phyloP scores from a whole-genome alignment of 1,284 basidiomycete species.

The Apiotrichum porosum region DNA sequence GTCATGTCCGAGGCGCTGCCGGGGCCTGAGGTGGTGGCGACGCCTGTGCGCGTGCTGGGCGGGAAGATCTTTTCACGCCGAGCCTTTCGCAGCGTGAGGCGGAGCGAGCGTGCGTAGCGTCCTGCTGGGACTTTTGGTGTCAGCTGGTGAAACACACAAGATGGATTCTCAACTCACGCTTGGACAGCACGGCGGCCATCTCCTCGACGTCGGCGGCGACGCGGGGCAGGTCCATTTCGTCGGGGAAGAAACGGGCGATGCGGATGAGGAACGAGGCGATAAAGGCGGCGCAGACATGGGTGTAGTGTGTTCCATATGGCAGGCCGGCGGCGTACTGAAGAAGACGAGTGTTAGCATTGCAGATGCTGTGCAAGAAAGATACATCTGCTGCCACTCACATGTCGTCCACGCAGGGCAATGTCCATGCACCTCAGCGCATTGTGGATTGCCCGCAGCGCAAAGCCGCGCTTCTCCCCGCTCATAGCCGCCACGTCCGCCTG shows the following conservation, averaged over 20 bases:
- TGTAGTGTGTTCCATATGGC: slow-evolving; percentile 58
- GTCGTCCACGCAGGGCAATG: slow-evolving; percentile 14
- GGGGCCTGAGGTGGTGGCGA: slow-evolving; percentile 11
- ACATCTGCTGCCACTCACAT: slow-evolving; percentile 1
- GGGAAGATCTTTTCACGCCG: slow-evolving; percentile 56
- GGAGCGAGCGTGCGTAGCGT: slow-evolving; percentile 74
- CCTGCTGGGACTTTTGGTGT: slow-evolving; percentile 64
- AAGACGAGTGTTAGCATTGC: slow-evolving; percentile 59
- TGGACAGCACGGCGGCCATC: slow-evolving; percentile 62
- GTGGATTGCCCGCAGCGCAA: slow-evolving; percentile 25
- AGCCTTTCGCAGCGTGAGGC: slow-evolving; percentile 72
- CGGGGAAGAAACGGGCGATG: slow-evolving; percentile 72
- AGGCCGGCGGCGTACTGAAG: slow-evolving; percentile 72
- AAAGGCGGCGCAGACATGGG: slow-evolving; percentile 79
- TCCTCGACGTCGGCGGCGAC: slow-evolving; percentile 68
- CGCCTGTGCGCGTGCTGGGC: not conserved
- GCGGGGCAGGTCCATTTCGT: slow-evolving; percentile 66
- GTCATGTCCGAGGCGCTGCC: not conserved
- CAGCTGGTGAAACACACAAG: slow-evolving; percentile 1
- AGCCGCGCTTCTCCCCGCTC: slow-evolving; percentile 20
- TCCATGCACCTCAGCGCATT: slow-evolving; percentile 25
- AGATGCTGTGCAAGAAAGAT: too few relatives aligned
- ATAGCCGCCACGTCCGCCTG: slow-evolving; percentile 20
- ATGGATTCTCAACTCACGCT: slow-evolving; percentile 59
- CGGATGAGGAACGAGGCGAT: slow-evolving; percentile 76